Base-by-base conservation (phyloP, 108 stramenopile genomes). In the Cyclostephanos invisitatus region DNA sequence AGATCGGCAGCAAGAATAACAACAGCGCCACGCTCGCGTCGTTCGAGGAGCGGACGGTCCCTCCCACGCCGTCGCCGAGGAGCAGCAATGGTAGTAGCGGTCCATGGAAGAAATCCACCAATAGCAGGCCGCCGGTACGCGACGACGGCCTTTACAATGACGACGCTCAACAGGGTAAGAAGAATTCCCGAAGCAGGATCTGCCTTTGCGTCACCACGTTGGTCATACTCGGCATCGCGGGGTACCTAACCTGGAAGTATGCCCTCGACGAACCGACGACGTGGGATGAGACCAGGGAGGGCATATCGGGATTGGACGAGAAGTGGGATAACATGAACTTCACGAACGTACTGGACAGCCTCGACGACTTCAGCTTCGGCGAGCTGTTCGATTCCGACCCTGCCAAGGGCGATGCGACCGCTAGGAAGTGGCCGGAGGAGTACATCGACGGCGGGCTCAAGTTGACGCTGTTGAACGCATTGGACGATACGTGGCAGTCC, bases 401-500 rank as follows among this genome's bases (percentile, higher is more conserved):
- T 9, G 62, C 48, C 28, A 42, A 82, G 32, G 85, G 88, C 18
- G 83, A 87, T 72, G 86, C 85, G 37, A 77, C 86, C 0, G 79
- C 81, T 8, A 72, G 75, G 48, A 21, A 35, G 9, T 90, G 89
- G 89, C 56, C 61, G 10, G 58, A 62, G 15, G 79, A 78, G 22
- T 73, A 51, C 15, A 48, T 74, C 24, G 27, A 76, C 11, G 85
- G 85, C 12, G 91, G 89, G 0, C 70, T 92, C 38, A 62, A 56
- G 7, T 54, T 92, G 35, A 82, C 72, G 3, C 36, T 92, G 7
- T 38, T 59, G 57, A 92, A 90, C 62, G 80, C 85, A 2, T 68
- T 88, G 60, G 84, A 85, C 61, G 86, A 85, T 17, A 64, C 71
- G 8, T 92, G 91, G 91, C 80, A 85, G 44, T 50, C 55, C 21